These are phyloP conservation scores for Gigaspora rosea DNA, from an alignment of 192 early-diverging fungal species.

Conservation along the genomic window DNA sequence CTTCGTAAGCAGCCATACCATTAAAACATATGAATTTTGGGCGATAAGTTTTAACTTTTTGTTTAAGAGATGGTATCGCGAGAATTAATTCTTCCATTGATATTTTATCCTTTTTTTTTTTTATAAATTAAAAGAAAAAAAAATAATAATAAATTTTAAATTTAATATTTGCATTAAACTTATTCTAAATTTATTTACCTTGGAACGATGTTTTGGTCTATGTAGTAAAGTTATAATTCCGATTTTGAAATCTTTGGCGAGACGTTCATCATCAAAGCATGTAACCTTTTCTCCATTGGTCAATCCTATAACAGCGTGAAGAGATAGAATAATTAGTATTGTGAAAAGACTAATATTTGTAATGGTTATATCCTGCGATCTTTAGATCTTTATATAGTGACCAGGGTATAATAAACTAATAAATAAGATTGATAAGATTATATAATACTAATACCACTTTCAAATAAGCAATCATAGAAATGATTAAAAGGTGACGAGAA, in stretches of 20 bases:
- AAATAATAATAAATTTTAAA: neutral
- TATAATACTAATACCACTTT: slow-evolving; percentile 44
- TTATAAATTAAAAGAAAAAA: neutral
- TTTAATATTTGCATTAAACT: neutral
- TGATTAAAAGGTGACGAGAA: slow-evolving; percentile 70
- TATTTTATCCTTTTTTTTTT: slow-evolving; percentile 43
- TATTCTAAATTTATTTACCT: neutral
- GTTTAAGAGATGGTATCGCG: slow-evolving; percentile 57
- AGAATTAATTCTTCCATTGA: slow-evolving; percentile 58
- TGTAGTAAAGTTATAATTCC: slow-evolving; percentile 67
- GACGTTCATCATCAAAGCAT: slow-evolving; percentile 53
- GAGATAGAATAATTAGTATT: neutral
- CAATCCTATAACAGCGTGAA: neutral
- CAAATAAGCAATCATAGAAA: slow-evolving; percentile 71
- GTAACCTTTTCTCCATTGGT: slow-evolving; percentile 44
- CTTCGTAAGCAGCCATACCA: slow-evolving; percentile 69
- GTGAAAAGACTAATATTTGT: too few species aligned
- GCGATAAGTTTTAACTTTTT: slow-evolving; percentile 59
- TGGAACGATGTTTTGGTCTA: slow-evolving; percentile 37
- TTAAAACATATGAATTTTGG: slow-evolving; percentile 71
- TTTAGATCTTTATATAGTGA: too few species aligned
- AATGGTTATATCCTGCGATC: too few species aligned
- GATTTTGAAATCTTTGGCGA: slow-evolving; percentile 55
- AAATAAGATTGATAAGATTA: too few species aligned
- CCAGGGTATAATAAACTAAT: too few species aligned